Percentiles rank a stretch among this genome's conserved stretches.
Conservation (phyloP, 371 early-diverging fungal species). For the Apophysomyces variabilis region DNA sequence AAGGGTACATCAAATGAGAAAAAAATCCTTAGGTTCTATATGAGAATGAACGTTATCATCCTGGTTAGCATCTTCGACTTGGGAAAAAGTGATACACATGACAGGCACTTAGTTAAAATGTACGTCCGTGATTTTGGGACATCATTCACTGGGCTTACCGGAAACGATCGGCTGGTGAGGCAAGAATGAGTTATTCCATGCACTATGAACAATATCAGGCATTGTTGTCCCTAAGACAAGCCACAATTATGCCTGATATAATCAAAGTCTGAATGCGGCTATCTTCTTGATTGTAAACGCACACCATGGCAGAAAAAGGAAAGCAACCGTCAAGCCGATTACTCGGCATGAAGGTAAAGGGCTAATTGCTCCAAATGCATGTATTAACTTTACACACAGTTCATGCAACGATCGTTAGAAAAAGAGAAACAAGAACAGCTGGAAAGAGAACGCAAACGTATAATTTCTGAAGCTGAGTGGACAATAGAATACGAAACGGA, state of each 20-base stretch:
- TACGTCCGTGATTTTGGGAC: too few species aligned
- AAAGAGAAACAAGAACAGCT: constrained; percentile 42
- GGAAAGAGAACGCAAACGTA: constrained; percentile 52
- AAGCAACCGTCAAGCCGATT: constrained; percentile 20
- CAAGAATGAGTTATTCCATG: too few species aligned
- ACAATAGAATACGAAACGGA: constrained; percentile 47
- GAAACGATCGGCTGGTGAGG: too few species aligned
- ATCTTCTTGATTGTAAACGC: not conserved
- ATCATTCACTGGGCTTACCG: too few species aligned
- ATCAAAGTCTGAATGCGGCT: not conserved
- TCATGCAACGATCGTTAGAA: constrained; percentile 63
- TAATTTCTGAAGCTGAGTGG: constrained; percentile 65
- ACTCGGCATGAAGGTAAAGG: constrained; percentile 21
- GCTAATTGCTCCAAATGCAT: not conserved
- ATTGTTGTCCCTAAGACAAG: too few species aligned
- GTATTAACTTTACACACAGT: constrained; percentile 29
- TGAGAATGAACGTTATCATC: too few species aligned
- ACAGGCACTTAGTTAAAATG: too few species aligned
- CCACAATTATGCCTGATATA: not conserved
- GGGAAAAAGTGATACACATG: too few species aligned
- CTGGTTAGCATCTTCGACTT: too few species aligned
- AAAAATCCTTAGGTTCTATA: too few species aligned
- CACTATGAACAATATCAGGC: too few species aligned
- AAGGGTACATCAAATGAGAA: too few species aligned
- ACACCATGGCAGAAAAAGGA: constrained; percentile 12